Percentiles rank a stretch among this genome's conserved stretches.
Conservation (phyloP, 2,329 filamentous ascomycete genomes). For the Diaporthe citriasiana region DNA sequence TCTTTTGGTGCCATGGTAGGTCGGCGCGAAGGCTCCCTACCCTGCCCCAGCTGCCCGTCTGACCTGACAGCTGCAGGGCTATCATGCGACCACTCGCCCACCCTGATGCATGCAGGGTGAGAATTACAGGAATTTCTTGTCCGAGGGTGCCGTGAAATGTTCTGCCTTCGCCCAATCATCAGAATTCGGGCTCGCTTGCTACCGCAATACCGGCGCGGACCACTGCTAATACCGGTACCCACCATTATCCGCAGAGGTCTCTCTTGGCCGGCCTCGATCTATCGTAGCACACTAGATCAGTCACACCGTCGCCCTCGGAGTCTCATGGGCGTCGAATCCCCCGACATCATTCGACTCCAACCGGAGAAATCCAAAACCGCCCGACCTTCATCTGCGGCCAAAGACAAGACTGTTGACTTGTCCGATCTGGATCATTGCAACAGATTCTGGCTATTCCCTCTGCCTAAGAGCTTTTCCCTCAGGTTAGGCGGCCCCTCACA, state of each 20-base stretch:
- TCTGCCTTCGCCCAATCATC: neutral
- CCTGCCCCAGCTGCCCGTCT: slow-evolving; percentile 29
- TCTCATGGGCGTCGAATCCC: slow-evolving; percentile 25
- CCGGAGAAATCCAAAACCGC: neutral
- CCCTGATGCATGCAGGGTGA: slow-evolving; percentile 16
- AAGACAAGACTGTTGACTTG: neutral
- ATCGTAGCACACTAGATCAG: neutral
- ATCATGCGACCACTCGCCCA: slow-evolving; percentile 16
- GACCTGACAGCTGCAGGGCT: slow-evolving; percentile 29
- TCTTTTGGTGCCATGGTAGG: neutral
- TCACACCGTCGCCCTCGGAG: slow-evolving; percentile 35
- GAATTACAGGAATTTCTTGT: neutral
- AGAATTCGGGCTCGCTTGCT: slow-evolving; percentile 21
- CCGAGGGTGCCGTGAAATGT: slow-evolving; percentile 32
- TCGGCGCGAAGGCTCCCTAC: neutral
- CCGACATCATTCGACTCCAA: slow-evolving; percentile 24
- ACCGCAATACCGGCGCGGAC: neutral
- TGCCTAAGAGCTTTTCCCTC: neutral
- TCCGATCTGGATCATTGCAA: neutral
- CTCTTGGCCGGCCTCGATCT: neutral
- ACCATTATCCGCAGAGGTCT: slow-evolving; percentile 18
- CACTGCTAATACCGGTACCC: slow-evolving; percentile 4
- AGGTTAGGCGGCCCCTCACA: neutral
- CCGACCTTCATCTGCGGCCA: neutral
- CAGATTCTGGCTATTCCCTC: neutral